Evolutionary conservation across 306 rosid species (phyloP), one percentile per base, ranked within the genome.

Genomic region (Albizia julibrissin): DNA sequence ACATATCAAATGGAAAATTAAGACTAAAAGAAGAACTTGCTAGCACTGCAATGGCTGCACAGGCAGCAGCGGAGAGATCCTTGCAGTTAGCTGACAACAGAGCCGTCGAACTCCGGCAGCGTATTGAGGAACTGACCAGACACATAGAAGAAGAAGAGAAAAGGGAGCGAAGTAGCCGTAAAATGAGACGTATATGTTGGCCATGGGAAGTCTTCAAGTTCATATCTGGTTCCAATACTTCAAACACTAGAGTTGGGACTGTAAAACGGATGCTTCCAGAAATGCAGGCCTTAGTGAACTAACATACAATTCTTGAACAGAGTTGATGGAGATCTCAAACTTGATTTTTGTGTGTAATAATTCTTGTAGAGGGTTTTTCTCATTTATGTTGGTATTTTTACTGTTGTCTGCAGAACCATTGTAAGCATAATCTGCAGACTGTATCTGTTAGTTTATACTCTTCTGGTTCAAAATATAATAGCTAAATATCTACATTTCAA

Each of bases 11-110:
- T 81, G 90, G 95, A 5, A 94, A 92, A 82, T 70, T 92, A 69
- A 86, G 87, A 70, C 79, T 94, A 56, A 94, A 94, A 84, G 94
- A 92, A 82, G 92, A 94, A 75, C 94, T 94, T 19, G 97, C 92
- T 73, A 87, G 71, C 16, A 40, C 89, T 11, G 97, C 97, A 76
- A 94, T 92, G 92, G 88, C 87, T 1, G 98, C 98, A 59, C 97
- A 94, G 66, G 93, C 91, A 76, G 98, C 98, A 34, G 97, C 93
- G 40, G 98, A 93, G 87, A 90, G 86, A 81, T 90, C 97, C 10
- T 87, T 94, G 86, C 83, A 86, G 78, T 81, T 94, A 70, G 91
- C 91, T 19, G 97, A 94, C 87, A 87, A 86, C 44, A 84, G 94
- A 80, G 89, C 93, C 22, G 72, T 87, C 42, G 92, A 85, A 69